Conservation (phyloP, 352 stramenopile species). For the Aphanomyces astaci region DNA sequence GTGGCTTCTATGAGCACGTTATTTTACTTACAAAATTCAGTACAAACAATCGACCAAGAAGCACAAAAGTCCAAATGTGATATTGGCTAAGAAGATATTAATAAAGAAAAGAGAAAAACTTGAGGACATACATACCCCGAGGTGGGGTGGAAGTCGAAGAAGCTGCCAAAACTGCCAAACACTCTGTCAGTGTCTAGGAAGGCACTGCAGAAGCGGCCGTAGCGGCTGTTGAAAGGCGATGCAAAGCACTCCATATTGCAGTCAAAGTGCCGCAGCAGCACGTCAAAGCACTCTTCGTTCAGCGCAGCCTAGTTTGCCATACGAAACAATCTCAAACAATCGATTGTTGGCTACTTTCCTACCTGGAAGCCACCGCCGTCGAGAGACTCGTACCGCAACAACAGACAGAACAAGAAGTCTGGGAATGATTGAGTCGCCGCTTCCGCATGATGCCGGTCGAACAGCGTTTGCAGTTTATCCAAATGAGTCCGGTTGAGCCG, state of each 20-base stretch:
- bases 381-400: slow-evolving; percentile 89
- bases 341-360: background rate
- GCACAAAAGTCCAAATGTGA: too few species aligned
- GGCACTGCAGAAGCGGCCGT: slow-evolving; percentile 84
- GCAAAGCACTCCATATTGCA: slow-evolving; percentile 92
- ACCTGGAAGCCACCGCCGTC: slow-evolving; percentile 90
- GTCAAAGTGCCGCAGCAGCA: slow-evolving; percentile 84
- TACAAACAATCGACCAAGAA: too few species aligned
- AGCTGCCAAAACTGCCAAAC: slow-evolving; percentile 90
- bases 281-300: slow-evolving; percentile 88
- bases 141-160: slow-evolving; percentile 88
- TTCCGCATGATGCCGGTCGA: slow-evolving; percentile 40
- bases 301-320: slow-evolving; percentile 40
- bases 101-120: too few species aligned
- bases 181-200: slow-evolving; percentile 80
- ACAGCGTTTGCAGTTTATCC: slow-evolving; percentile 81
- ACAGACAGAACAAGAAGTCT: slow-evolving; percentile 76
- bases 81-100: too few species aligned
- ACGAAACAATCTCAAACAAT: too few species aligned
- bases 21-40: too few species aligned
- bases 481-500: slow-evolving; percentile 79
- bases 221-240: slow-evolving; percentile 91
- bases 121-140: slow-evolving; percentile 58
- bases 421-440: slow-evolving; percentile 36
- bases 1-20: too few species aligned